Evolutionary conservation across 805 yeast species (phyloP).

Genomic region (Ogataea paraovalis): DNA sequence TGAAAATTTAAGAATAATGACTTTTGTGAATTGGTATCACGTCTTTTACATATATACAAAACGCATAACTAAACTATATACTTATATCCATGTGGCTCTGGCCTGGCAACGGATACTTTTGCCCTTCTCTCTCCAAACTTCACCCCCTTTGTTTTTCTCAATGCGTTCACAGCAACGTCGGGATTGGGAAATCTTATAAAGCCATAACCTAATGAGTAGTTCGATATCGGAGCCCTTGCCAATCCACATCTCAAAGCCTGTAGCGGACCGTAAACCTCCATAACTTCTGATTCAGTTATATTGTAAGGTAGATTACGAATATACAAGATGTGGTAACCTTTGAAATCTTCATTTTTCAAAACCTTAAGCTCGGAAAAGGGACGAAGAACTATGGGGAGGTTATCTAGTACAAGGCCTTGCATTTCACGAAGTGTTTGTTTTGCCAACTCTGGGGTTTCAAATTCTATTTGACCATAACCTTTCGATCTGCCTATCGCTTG

Average conservation of each 20-base stretch:
- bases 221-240: slow-evolving; percentile 26
- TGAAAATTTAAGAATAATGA: not conserved
- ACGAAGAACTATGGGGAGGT: slow-evolving; percentile 22
- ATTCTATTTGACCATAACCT: slow-evolving; percentile 26
- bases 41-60: not conserved
- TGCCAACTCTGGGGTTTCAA: slow-evolving; percentile 19
- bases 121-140: slow-evolving; percentile 45
- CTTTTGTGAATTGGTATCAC: not conserved
- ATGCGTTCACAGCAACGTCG: slow-evolving; percentile 44
- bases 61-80: slow-evolving; percentile 20
- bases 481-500: slow-evolving; percentile 7
- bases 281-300: slow-evolving; percentile 22
- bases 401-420: slow-evolving; percentile 30
- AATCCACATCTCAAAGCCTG: slow-evolving; percentile 29
- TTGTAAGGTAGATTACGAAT: slow-evolving; percentile 28
- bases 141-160: slow-evolving; percentile 38
- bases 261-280: slow-evolving; percentile 22
- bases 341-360: slow-evolving; percentile 1
- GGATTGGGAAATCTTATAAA: slow-evolving; percentile 51
- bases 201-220: slow-evolving; percentile 47
- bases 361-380: slow-evolving; percentile 12
- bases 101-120: slow-evolving; percentile 26
- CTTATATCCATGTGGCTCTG: slow-evolving; percentile 20
- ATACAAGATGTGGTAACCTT: slow-evolving; percentile 22
- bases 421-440: slow-evolving; percentile 25